Conservation (phyloP, 352 stramenopile genomes). For the Globisporangium uncinulatum region DNA sequence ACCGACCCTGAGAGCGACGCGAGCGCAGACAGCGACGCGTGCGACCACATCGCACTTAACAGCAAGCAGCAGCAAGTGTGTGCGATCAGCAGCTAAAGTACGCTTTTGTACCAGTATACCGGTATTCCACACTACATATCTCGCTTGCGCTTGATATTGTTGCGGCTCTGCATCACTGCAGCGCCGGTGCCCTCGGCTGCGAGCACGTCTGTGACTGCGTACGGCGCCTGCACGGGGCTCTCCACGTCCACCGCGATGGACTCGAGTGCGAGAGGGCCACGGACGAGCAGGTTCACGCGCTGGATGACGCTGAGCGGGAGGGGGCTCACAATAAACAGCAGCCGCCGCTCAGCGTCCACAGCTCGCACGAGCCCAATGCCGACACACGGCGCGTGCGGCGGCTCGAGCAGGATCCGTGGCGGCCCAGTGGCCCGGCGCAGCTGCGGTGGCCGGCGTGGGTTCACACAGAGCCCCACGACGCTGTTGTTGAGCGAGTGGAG, state of each 20-base stretch:
- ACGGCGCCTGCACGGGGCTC: slow-evolving; percentile 38
- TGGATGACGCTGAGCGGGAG: slow-evolving; percentile 42
- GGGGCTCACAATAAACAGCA: slow-evolving; percentile 66
- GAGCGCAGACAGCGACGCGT: slow-evolving; percentile 32
- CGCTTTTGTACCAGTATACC: not conserved
- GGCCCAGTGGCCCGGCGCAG: slow-evolving; percentile 2
- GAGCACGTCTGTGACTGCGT: slow-evolving; percentile 67
- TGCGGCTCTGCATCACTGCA: slow-evolving; percentile 75
- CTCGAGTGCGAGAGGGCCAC: slow-evolving; percentile 55
- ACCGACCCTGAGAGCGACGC: not conserved
- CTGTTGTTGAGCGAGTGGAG: slow-evolving; percentile 67
- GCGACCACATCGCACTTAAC: slow-evolving; percentile 27
- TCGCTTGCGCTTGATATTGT: slow-evolving; percentile 86
- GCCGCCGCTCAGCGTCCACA: slow-evolving; percentile 40
- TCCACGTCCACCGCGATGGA: slow-evolving; percentile 46
- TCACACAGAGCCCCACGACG: slow-evolving; percentile 72
- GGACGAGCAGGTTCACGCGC: slow-evolving; percentile 70
- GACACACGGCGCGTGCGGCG: slow-evolving; percentile 52
- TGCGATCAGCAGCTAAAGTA: slow-evolving; percentile 34
- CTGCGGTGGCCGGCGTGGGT: slow-evolving; percentile 14
- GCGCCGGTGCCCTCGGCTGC: slow-evolving; percentile 68
- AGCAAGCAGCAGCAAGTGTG: slow-evolving; percentile 41
- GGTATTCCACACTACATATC: slow-evolving; percentile 21
- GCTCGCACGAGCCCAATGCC: slow-evolving; percentile 63
- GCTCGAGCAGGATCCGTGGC: slow-evolving; percentile 52